Percentiles rank a stretch among this genome's conserved stretches.
Evolutionary conservation across 2,329 filamentous ascomycete genomes (phyloP).

Genomic region (Apiospora phragmitis): DNA sequence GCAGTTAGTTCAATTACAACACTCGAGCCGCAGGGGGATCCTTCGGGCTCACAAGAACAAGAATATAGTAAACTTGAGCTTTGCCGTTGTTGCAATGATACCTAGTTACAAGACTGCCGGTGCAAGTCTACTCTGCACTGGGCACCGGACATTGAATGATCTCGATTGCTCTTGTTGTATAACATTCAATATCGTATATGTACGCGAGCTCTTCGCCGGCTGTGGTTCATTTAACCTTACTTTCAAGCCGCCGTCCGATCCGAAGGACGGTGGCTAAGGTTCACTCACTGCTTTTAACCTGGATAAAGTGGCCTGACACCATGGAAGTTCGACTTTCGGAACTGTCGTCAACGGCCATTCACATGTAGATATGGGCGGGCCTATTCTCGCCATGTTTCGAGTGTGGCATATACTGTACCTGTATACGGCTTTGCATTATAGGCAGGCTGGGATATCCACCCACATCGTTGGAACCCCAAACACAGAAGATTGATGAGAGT

Average conservation of each 20-base stretch:
- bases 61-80: neutral
- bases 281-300: neutral
- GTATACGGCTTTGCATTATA: neutral
- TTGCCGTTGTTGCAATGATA: too few relatives aligned
- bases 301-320: neutral
- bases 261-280: neutral
- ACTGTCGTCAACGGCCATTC: neutral
- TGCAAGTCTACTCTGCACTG: too few relatives aligned
- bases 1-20: neutral
- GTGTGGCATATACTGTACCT: neutral
- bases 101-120: too few relatives aligned
- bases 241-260: neutral
- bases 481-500: neutral
- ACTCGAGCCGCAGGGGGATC: neutral
- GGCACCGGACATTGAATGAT: too few relatives aligned
- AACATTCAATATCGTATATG: neutral
- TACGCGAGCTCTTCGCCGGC: neutral
- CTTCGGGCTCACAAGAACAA: neutral
- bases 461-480: neutral
- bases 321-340: neutral
- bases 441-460: neutral
- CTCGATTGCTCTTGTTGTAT: too few relatives aligned
- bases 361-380: neutral
- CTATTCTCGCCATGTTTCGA: neutral
- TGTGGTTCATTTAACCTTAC: slow-evolving; percentile 2